A percentile compares a stretch with the other conserved stretches of the same genome.
phyloP scores from a whole-genome alignment of 495 filamentous ascomycete genomes.

The Melanomma pulvis-pyrius region DNA sequence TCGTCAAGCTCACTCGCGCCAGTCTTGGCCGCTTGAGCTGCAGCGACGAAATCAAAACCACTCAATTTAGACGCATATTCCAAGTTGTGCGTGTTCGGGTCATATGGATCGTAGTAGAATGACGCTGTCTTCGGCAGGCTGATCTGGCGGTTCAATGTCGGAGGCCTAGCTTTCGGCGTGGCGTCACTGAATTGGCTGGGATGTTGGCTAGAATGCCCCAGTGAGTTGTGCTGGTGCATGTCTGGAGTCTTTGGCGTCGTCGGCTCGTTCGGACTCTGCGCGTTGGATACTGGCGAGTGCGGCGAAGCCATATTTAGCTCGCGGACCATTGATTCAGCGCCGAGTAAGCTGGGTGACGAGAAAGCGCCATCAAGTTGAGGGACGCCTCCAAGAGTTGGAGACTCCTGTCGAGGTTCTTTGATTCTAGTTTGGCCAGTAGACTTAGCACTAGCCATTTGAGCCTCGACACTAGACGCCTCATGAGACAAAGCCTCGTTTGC shows the following conservation, averaged over 20 bases:
- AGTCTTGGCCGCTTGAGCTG: slow-evolving; percentile 10
- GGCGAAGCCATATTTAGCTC: slow-evolving; percentile 69
- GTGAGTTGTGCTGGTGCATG: slow-evolving; percentile 33
- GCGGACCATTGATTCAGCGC: slow-evolving; percentile 68
- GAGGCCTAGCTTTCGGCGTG: slow-evolving; percentile 32
- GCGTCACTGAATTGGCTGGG: slow-evolving; percentile 38
- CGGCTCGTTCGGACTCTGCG: slow-evolving; percentile 38
- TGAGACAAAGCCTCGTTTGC: slow-evolving; percentile 38
- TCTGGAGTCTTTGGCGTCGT: slow-evolving; percentile 44
- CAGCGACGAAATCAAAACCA: slow-evolving; percentile 38
- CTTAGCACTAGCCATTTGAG: too few species aligned
- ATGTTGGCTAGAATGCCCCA: slow-evolving; percentile 12
- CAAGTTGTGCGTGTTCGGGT: slow-evolving; percentile 42
- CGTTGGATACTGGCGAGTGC: slow-evolving; percentile 38
- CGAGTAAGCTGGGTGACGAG: slow-evolving; percentile 59
- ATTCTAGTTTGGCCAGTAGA: neutral
- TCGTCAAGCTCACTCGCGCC: slow-evolving; percentile 33
- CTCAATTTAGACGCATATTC: slow-evolving; percentile 45
- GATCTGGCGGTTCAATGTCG: slow-evolving; percentile 43
- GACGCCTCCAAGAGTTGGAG: neutral
- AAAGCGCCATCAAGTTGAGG: slow-evolving; percentile 17
- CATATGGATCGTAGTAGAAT: slow-evolving; percentile 43
- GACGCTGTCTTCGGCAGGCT: slow-evolving; percentile 43
- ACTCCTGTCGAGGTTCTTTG: neutral
- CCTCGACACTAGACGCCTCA: slow-evolving; percentile 14